Evolutionary conservation across 768 basidiomycete species (phyloP).

Genomic region (Rhizopogon rudus): DNA sequence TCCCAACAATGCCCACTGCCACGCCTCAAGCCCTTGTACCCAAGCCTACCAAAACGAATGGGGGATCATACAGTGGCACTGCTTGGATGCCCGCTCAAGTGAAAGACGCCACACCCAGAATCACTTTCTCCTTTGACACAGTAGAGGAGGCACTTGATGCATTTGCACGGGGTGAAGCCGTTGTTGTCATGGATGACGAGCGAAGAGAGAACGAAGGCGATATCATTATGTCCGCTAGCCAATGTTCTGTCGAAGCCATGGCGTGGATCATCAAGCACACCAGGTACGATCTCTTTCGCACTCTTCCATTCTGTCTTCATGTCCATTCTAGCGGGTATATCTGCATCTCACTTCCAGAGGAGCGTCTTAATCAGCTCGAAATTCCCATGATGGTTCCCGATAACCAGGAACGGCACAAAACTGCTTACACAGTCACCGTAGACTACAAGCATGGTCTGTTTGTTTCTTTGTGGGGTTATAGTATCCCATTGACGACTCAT

Average conservation of each 20-base stretch:
- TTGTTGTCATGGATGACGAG: conserved; percentile 98
- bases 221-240: conserved; percentile 80
- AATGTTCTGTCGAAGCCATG: conserved; percentile 94
- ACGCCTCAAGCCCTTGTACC: not conserved
- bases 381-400: conserved; percentile 93
- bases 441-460: conserved; percentile 81
- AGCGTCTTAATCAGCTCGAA: conserved; percentile 69
- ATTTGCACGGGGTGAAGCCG: conserved; percentile 77
- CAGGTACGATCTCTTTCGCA: conserved; percentile 51
- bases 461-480: not conserved
- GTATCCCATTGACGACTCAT: not conserved
- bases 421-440: conserved; percentile 94
- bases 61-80: not conserved
- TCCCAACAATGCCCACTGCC: not conserved
- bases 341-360: conserved; percentile 77
- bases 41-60: not conserved
- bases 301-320: conserved; percentile 1
- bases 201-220: conserved; percentile 96
- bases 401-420: conserved; percentile 87
- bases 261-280: conserved; percentile 98
- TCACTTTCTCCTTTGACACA: conserved; percentile 64
- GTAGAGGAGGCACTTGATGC: conserved; percentile 77
- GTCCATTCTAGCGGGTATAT: conserved; percentile 74
- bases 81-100: conserved; percentile 20
- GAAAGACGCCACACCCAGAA: conserved; percentile 16